These are phyloP conservation scores for Galerina sulciceps DNA, from an alignment of 768 basidiomycete species.

Conservation along the genomic window DNA sequence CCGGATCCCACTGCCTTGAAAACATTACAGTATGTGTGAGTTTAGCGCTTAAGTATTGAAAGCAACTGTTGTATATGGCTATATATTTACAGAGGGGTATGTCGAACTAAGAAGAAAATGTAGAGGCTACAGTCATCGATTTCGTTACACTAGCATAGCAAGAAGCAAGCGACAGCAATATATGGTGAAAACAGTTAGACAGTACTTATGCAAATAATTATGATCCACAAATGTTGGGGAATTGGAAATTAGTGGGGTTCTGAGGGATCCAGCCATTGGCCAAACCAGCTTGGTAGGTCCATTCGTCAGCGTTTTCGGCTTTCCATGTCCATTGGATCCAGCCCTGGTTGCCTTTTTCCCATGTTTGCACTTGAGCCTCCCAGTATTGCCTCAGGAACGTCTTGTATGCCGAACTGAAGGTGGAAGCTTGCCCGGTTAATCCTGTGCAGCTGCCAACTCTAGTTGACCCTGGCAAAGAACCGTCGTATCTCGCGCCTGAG, in stretches of 20 bases:
- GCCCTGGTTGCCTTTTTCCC: slow-evolving; percentile 61
- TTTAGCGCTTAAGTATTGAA: too few relatives aligned
- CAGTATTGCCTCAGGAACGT: slow-evolving; percentile 79
- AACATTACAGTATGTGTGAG: too few relatives aligned
- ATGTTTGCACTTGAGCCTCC: slow-evolving; percentile 83
- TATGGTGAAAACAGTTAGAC: not conserved
- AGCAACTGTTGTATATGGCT: too few relatives aligned
- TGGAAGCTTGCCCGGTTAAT: slow-evolving; percentile 72
- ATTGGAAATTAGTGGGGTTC: slow-evolving; percentile 49
- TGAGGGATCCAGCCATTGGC: slow-evolving; percentile 84
- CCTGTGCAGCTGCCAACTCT: slow-evolving; percentile 75
- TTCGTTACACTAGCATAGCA: too few relatives aligned
- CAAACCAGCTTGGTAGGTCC: slow-evolving; percentile 87
- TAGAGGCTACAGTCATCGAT: too few relatives aligned
- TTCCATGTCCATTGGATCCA: slow-evolving; percentile 91
- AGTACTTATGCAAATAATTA: slow-evolving; percentile 18
- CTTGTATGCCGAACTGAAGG: slow-evolving; percentile 81
- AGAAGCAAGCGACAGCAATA: too few relatives aligned
- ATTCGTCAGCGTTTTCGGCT: slow-evolving; percentile 82
- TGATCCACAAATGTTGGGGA: slow-evolving; percentile 67
- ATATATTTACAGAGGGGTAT: too few relatives aligned
- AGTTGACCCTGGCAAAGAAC: slow-evolving; percentile 64
- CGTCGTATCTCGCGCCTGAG: slow-evolving; percentile 66
- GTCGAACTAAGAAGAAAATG: too few relatives aligned
- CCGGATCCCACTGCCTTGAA: too few relatives aligned